A percentile compares a stretch with the other conserved stretches of the same genome.
These are phyloP conservation scores for Prunus padus DNA, from an alignment of 306 rosid species.

Conservation along the genomic window DNA sequence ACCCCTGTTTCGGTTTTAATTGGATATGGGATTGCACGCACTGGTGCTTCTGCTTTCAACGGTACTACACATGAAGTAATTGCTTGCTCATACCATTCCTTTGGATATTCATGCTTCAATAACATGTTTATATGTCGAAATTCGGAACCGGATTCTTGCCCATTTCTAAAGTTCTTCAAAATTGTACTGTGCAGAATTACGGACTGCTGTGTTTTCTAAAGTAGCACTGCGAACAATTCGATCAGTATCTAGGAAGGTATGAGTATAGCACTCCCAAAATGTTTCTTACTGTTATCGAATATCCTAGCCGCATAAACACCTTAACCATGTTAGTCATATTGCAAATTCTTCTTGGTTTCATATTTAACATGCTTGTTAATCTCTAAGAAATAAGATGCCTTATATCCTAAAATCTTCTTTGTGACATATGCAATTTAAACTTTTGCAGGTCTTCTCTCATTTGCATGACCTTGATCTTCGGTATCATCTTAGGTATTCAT, in stretches of 20 bases:
- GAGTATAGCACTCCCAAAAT: constrained; percentile 10
- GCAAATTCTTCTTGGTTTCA: background rate
- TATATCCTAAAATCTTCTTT: background rate
- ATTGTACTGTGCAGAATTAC: constrained; percentile 59
- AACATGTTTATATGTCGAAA: background rate
- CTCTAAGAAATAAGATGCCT: background rate
- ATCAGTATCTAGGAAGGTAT: constrained; percentile 88
- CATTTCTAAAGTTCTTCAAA: background rate
- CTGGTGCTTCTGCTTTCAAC: constrained; percentile 87
- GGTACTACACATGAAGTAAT: constrained; percentile 69
- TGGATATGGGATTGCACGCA: constrained; percentile 94
- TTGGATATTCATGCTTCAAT: background rate
- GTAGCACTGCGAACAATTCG: constrained; percentile 95
- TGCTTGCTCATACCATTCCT: constrained; percentile 39
- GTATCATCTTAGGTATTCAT: constrained; percentile 82
- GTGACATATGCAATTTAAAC: constrained; percentile 11
- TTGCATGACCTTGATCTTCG: constrained; percentile 94
- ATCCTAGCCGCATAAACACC: no score
- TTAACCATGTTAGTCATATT: background rate
- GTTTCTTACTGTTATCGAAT: constrained; percentile 4
- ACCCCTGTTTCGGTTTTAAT: constrained; percentile 85
- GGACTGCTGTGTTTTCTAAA: constrained; percentile 91
- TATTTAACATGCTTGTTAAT: background rate
- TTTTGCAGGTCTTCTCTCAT: constrained; percentile 86
- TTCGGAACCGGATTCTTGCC: constrained; percentile 12